phyloP scores from a whole-genome alignment of 2,329 filamentous ascomycete species.

The Xylariaceae sp. region DNA sequence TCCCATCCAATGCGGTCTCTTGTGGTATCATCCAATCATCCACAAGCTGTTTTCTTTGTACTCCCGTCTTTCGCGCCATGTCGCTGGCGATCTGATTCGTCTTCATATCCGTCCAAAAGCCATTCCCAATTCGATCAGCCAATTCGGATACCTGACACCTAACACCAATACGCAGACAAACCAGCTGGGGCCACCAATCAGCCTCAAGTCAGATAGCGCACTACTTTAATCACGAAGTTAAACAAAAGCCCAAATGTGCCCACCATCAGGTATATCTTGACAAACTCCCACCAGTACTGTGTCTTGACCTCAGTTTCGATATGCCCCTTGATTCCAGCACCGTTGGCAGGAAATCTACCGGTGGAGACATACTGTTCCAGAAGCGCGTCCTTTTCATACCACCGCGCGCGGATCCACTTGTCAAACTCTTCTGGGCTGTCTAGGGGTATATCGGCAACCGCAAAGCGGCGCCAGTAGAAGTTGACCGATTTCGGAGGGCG shows the following conservation, averaged over 20 bases:
- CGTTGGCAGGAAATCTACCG: conserved; percentile 78
- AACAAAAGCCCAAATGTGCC: conserved; percentile 52
- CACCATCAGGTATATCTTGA: conserved; percentile 59
- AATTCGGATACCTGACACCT: not conserved
- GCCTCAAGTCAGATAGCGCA: conserved; percentile 10
- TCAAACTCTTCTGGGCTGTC: conserved; percentile 78
- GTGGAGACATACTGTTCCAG: conserved; percentile 82
- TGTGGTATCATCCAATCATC: conserved; percentile 15
- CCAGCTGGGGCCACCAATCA: not conserved
- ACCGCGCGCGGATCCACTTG: conserved; percentile 81
- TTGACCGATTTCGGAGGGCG: conserved; percentile 93
- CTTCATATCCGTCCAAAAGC: not conserved
- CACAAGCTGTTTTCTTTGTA: not conserved
- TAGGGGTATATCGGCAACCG: conserved; percentile 79
- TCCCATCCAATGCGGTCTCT: conserved; percentile 20
- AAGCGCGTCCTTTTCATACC: conserved; percentile 90
- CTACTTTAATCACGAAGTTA: conserved; percentile 40
- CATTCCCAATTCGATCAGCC: not conserved
- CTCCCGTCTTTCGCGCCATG: not conserved
- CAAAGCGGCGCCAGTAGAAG: conserved; percentile 92
- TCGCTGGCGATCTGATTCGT: no score
- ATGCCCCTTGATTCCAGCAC: conserved; percentile 52
- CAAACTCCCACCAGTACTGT: conserved; percentile 59
- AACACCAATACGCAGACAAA: not conserved
- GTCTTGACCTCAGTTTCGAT: conserved; percentile 66